phyloP scores from a whole-genome alignment of 2,329 filamentous ascomycete species.

The Scytalidium sp. region DNA sequence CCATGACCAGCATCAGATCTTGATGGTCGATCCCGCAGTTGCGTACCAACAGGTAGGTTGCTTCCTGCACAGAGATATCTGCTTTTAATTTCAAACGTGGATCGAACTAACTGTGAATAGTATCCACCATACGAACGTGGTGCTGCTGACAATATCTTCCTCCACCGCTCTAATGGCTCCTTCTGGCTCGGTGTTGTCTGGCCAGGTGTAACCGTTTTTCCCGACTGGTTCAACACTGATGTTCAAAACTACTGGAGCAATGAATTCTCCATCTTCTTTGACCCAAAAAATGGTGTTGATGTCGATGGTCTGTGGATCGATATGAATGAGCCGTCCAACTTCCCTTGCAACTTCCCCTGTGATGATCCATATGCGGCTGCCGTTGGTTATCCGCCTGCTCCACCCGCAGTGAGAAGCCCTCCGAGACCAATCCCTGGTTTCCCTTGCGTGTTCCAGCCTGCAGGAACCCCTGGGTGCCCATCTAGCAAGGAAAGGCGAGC shows the following conservation, averaged over 20 bases:
- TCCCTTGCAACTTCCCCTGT: constrained; percentile 54
- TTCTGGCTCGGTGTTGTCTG: constrained; percentile 67
- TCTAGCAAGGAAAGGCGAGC: constrained; percentile 17
- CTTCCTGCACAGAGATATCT: neutral
- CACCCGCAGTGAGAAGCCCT: constrained; percentile 59
- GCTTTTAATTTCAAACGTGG: neutral
- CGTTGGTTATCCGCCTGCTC: constrained; percentile 53
- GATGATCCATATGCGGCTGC: constrained; percentile 32
- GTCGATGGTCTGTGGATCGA: constrained; percentile 80
- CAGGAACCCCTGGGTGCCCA: constrained; percentile 33
- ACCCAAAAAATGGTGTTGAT: constrained; percentile 60
- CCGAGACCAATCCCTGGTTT: constrained; percentile 68
- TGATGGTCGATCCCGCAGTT: constrained; percentile 75
- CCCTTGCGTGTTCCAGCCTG: constrained; percentile 63
- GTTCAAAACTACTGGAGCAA: constrained; percentile 67
- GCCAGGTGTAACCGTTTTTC: constrained; percentile 70
- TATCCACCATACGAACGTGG: constrained; percentile 53
- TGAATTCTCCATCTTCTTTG: constrained; percentile 65
- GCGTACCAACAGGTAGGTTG: constrained; percentile 38
- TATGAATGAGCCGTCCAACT: constrained; percentile 56
- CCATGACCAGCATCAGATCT: constrained; percentile 65
- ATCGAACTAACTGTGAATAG: constrained; percentile 15
- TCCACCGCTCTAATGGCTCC: constrained; percentile 52
- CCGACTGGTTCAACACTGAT: constrained; percentile 72
- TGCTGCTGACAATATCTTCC: constrained; percentile 43